Evolutionary conservation across 345 rosid genomes (phyloP), one percentile per base, ranked within the genome.

Genomic region (Moricandia moricandioides): DNA sequence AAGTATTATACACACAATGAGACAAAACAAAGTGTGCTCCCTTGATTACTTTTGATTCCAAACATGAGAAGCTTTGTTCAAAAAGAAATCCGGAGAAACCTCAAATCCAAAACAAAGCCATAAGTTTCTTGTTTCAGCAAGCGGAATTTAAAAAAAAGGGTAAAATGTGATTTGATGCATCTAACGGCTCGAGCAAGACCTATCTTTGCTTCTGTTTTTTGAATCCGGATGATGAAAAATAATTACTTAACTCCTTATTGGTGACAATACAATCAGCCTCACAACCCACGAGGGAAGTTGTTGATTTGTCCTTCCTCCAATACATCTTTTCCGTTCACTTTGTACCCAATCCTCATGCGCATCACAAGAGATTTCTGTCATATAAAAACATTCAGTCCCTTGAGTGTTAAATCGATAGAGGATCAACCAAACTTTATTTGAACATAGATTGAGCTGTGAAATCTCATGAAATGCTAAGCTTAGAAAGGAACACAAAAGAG

Each of bases 281-380:
- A 92, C 80, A 95, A 86, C 18, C 74, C 88, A 2, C 74, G 90
- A 66, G 99, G 97, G 85, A 95, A 92, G 72, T 86, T 87, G 83
- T 58, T 92, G 83, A 95, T 81, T 74, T 95, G 97, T 56, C 96
- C 99, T 88, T 88, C 94, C 85, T 95, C 99, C 81, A 95, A 75
- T 60, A 83, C 81, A 82, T 89, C 97, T 81, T 89, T 89, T 75
- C 77, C 81, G 65, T 92, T 85, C 80, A 82, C 55, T 83, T 92
- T 92, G 87, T 95, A 95, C 24, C 92, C 87, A 72, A 92, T 88
- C 91, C 94, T 88, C 76, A 85, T 80, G 31, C 97, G 93, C 97
- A 95, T 92, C 76, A 95, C 87, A 58, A 92, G 91, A 40, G 94
- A 79, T 90, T 92, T 95, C 99, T 95, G 91, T 49, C 79, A 85